phyloP scores from a whole-genome alignment of 306 rosid species.

The Fragaria nilgerrensis region DNA sequence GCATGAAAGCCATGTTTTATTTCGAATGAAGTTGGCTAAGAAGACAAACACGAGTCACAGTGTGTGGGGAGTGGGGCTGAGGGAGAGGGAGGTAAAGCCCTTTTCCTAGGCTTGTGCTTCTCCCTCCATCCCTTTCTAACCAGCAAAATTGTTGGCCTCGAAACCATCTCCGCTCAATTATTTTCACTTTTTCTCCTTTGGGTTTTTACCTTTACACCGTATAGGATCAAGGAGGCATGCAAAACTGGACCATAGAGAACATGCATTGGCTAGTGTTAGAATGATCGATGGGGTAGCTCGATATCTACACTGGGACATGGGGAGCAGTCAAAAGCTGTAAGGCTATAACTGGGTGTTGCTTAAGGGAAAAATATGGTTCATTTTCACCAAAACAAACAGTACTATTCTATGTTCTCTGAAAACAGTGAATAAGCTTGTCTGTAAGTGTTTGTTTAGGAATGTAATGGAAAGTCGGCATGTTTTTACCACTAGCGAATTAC shows the following conservation, averaged over 20 bases:
- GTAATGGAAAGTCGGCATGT: neutral
- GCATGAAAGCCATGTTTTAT: slow-evolving; percentile 5
- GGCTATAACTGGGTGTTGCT: neutral
- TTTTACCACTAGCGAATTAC: neutral
- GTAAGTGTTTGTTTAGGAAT: neutral
- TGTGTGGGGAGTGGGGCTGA: slow-evolving; percentile 9
- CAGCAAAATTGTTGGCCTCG: slow-evolving; percentile 16
- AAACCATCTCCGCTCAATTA: slow-evolving; percentile 11
- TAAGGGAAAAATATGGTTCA: neutral
- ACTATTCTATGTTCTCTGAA: too few species aligned
- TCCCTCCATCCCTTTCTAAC: slow-evolving; percentile 6
- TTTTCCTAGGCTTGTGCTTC: neutral
- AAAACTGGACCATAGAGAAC: neutral
- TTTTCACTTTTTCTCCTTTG: neutral
- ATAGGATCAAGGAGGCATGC: neutral
- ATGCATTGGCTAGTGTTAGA: neutral
- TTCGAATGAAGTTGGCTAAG: slow-evolving; percentile 16
- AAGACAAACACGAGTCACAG: slow-evolving; percentile 15
- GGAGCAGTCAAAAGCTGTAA: neutral
- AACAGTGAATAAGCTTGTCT: neutral
- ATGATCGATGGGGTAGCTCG: neutral
- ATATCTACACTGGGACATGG: neutral
- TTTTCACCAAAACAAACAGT: neutral
- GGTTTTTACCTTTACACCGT: neutral
- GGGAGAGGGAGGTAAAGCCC: neutral